Evolutionary conservation across 2,329 filamentous ascomycete genomes (phyloP), one percentile per base, ranked within the genome.

Genomic region (Aspergillus viridinutans): DNA sequence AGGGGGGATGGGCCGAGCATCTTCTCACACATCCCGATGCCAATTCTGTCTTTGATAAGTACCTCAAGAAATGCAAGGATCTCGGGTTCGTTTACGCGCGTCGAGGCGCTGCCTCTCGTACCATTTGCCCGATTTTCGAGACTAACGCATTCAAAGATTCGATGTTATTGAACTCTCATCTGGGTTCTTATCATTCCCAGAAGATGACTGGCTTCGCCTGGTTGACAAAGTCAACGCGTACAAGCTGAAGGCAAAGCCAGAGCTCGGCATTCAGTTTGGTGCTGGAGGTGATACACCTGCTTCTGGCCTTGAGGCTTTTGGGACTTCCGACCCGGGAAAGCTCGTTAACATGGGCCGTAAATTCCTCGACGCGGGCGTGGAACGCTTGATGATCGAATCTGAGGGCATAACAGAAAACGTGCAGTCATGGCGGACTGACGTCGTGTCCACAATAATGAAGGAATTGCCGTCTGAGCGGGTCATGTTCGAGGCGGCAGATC

Each of bases 361-460:
- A 45, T 84, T 84, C 60, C 72, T 83, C 17, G 73, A 79, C 20
- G 77, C 74, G 0, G 81, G 81, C 0, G 80, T 84, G 3, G 81
- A 83, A 66, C 71, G 80, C 8, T 73, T 84, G 62, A 84, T 84
- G 81, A 81, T 83, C 54, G 81, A 85, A 64, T 83, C 80, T n/a
- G 81, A 84, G 68, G 81, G 81, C 0, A 84, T 84, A 60, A 84
- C 81, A 0, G 81, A 83, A 71, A 84, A 83, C 53, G 80, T 84
- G 6, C 72, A 69, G 52, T 73, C 68, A 8, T 83, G 82, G 82
- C 71, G 80, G 55, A 84, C 80, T 2, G 81, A 84, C 61, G 80
- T 83, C 2, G 81, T 84, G 17, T 80, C 80, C 43, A 67, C 68
- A 28, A 81, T 83, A 47, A 71, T 84, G 68, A 76, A 77, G 53